A percentile compares a stretch with the other conserved stretches of the same genome.
Evolutionary conservation across 2,329 filamentous ascomycete genomes (phyloP).

Genomic region (Metarhizium robertsii): DNA sequence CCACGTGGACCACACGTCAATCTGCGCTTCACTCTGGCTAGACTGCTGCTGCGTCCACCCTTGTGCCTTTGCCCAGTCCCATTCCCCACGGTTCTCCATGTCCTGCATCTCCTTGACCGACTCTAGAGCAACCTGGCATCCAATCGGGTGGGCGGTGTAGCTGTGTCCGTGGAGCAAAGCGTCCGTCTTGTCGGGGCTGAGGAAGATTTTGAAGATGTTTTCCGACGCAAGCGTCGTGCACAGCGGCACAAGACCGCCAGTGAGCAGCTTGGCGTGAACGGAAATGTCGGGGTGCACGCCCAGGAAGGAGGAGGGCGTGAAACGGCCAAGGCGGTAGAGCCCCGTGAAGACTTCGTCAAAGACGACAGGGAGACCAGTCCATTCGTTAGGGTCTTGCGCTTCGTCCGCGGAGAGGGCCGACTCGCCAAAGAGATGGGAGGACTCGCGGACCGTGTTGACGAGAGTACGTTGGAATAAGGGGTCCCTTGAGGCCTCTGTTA

Average conservation of each 20-base stretch:
- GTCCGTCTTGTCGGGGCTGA: conserved; percentile 64
- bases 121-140: conserved; percentile 68
- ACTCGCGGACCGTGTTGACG: conserved; percentile 54
- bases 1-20: conserved; percentile 60
- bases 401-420: conserved; percentile 5
- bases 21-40: not conserved
- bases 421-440: conserved; percentile 43
- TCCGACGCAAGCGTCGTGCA: conserved; percentile 68
- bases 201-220: conserved; percentile 62
- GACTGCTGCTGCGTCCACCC: conserved; percentile 25
- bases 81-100: conserved; percentile 47
- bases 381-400: conserved; percentile 27
- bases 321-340: conserved; percentile 69
- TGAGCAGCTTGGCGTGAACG: conserved; percentile 76
- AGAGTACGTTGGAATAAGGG: conserved; percentile 71
- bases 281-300: conserved; percentile 61
- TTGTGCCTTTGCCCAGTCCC: conserved; percentile 43
- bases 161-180: conserved; percentile 77
- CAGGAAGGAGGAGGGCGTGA: conserved; percentile 62
- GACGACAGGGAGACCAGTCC: conserved; percentile 68
- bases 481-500: conserved; percentile 39
- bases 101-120: conserved; percentile 49
- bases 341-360: conserved; percentile 88
- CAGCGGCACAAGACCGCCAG: conserved; percentile 69
- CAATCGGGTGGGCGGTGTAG: conserved; percentile 77